Base-by-base conservation (phyloP, 805 yeast genomes). In the Lipomyces starkeyi region DNA sequence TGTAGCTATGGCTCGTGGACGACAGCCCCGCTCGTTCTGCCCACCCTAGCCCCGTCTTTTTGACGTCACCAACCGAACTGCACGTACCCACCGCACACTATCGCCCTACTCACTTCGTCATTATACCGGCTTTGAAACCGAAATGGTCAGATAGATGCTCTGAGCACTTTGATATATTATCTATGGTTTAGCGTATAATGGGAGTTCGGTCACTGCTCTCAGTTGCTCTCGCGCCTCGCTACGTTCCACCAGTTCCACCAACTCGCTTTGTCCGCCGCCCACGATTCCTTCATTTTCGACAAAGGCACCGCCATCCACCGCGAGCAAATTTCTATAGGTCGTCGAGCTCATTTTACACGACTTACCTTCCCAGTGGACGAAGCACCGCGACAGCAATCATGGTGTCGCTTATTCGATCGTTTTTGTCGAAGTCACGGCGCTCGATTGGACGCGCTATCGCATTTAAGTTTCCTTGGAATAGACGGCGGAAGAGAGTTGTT, bases 391-490 rank as follows among this genome's bases (percentile, higher is more conserved):
- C 49, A 6, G n/a, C 35, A 14, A 52, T 64, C 58, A 55, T 61
- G 60, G 35, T 53, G 49, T 53, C 64, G 14, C 22, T 64, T 29
- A 4, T 60, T 14, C 14, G 58, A 14, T n/a, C 27, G 3, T 32
- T 61, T 13, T 27, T 67, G 13, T 35, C 54, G 5, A 58, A 37
- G 20, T 58, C 71, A n/a, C 32, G 69, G 27, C 32, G 65, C 6
- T 43, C 67, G 14, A 61, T 68, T 5, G 71, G 71, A 17, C 47
- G 60, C 8, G 70, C 65, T 8, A 62, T 68, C 20, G 69, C 69
- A 27, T 34, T 59, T 52, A 66, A 66, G 40, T 13, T 62, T 47
- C 69, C 71, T n/a, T 68, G 71, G 71, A 62, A 68, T 53, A 27
- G 64, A 29, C 63, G 69, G 34, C 67, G 65, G 7, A 61, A 57